phyloP scores from a whole-genome alignment of 495 filamentous ascomycete genomes.

The Amniculicola lignicola region DNA sequence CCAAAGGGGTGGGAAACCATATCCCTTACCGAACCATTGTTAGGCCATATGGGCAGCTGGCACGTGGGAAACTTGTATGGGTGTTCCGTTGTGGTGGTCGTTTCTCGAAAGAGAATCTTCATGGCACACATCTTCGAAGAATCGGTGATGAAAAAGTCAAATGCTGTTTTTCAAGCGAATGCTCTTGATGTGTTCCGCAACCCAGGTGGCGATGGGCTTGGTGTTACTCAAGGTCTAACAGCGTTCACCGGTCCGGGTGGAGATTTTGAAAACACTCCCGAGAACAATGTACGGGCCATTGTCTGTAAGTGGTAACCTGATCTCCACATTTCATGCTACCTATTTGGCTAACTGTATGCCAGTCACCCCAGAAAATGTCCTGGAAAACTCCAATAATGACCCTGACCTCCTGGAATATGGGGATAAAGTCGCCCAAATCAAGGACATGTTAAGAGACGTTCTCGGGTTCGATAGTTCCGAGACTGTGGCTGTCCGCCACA shows the following conservation, averaged over 20 bases:
- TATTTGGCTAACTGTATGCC: not conserved
- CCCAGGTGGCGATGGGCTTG: not conserved
- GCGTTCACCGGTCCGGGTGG: not conserved
- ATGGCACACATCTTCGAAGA: not conserved
- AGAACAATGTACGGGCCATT: not conserved
- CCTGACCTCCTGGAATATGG: not conserved
- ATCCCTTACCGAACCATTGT: not conserved
- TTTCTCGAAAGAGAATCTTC: not conserved
- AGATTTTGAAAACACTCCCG: not conserved
- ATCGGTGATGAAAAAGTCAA: not conserved
- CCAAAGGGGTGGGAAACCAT: not conserved
- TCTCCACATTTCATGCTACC: not conserved
- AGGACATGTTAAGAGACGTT: not conserved
- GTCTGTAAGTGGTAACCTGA: not conserved
- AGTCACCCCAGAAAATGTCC: not conserved
- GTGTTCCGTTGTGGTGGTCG: not conserved
- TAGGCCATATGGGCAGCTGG: not conserved
- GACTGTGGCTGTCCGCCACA: not conserved
- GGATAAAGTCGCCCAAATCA: not conserved
- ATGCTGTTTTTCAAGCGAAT: not conserved
- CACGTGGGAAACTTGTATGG: not conserved
- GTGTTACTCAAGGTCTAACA: not conserved
- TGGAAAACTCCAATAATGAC: not conserved
- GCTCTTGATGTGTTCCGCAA: not conserved
- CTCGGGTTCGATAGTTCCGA: not conserved